Conservation (phyloP, 495 filamentous ascomycete species). For the Aspergillus olivimuriae region DNA sequence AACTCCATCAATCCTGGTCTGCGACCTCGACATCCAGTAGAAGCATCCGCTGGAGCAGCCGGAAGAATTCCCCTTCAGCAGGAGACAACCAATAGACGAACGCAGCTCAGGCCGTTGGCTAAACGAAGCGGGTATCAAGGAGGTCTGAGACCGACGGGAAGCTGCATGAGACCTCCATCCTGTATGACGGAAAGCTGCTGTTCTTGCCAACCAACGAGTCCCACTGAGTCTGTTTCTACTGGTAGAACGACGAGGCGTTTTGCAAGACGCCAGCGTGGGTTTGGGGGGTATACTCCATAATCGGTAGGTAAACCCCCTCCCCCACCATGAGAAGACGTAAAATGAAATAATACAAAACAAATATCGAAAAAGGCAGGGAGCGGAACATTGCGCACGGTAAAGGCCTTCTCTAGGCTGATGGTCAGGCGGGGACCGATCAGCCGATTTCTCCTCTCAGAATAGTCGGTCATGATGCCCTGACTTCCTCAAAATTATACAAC, state of each 20-base stretch:
- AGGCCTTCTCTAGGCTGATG: no score
- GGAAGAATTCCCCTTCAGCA: slow-evolving; percentile 18
- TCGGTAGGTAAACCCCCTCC: no score
- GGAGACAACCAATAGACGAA: slow-evolving; percentile 13
- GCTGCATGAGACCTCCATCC: slow-evolving; percentile 26
- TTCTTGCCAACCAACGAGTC: slow-evolving; percentile 18
- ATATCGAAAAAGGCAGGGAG: no score
- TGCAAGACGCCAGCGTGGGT: not conserved
- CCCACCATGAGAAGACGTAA: no score
- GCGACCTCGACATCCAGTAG: slow-evolving; percentile 15
- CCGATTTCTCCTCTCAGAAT: no score
- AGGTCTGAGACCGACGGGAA: slow-evolving; percentile 34
- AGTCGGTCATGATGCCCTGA: no score
- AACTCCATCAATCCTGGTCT: slow-evolving; percentile 10
- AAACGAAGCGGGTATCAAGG: slow-evolving; percentile 24
- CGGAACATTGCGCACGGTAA: no score
- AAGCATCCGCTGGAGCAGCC: slow-evolving; percentile 15
- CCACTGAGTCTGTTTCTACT: slow-evolving; percentile 5
- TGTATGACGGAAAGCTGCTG: slow-evolving; percentile 28
- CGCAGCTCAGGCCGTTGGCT: slow-evolving; percentile 10
- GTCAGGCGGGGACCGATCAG: no score
- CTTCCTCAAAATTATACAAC: no score
- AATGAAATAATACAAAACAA: no score
- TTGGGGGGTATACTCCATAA: no score
- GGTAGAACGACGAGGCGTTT: not conserved